Evolutionary conservation across 768 basidiomycete species (phyloP), one percentile per base, ranked within the genome.

Genomic region (Gloeopeniophorella convolvens): DNA sequence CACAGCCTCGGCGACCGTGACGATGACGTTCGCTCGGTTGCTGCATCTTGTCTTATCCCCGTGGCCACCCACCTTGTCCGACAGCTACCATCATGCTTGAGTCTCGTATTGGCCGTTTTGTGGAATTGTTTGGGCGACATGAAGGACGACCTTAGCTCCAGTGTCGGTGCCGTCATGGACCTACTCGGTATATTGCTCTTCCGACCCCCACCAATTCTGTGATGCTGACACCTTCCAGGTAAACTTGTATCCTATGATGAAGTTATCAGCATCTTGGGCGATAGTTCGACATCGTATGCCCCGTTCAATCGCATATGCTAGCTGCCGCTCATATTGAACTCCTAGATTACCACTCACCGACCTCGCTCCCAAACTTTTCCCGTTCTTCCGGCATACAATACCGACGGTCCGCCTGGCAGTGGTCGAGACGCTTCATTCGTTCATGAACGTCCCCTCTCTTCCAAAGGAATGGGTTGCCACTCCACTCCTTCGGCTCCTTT

Each of bases 351-450:
- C 91, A 3, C 75, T 97, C 26, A 75, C 82, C n/a, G 77, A 76
- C 3, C 78, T 96, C 48, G 87, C 94, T 5, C 86, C 88, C 2
- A 89, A 86, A 1, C 70, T 95, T 5, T 98, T 91, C 68, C 90
- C 95, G 3, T 97, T 95, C 75, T 94, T 97, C 70, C 89, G 96
- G 15, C 96, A 99, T 66, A 94, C 95, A 0, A 98, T 99, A 60
- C 68, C 87, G 1, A 85, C 85, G 53, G 96, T 99, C 47, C 89
- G 96, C 7, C 75, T 94, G 12, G 85, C 96, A 2, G 94, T 98
- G 2, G 87, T 94, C 37, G 84, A 89, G 52, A 93, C 93, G 0
- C 71, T 98, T 9, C 76, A 82, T 48, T 85, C 86, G 7, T 94
- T 98, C 68, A 86, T 96, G 77, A 71, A 74, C 20, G 85, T 91